A percentile compares a stretch with the other conserved stretches of the same genome.
Evolutionary conservation across 306 rosid genomes (phyloP).

Genomic region (Urtica urens): DNA sequence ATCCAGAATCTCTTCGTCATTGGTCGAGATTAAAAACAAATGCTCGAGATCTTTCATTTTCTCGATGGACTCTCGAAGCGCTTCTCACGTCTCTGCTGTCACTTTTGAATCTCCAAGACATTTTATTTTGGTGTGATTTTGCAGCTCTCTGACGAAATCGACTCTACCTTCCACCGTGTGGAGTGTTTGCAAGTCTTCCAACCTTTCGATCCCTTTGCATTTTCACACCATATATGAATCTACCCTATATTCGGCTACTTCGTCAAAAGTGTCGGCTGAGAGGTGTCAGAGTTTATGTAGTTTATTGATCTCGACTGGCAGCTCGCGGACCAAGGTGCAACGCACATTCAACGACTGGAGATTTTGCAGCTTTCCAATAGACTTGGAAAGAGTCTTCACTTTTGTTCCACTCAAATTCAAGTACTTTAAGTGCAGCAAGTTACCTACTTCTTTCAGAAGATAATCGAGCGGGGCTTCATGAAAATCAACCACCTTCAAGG

Average conservation of each 20-base stretch:
- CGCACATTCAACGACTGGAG: constrained; percentile 2
- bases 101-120: background rate
- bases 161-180: background rate
- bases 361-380: background rate
- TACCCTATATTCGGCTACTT: background rate
- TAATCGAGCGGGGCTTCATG: background rate
- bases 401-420: constrained; percentile 1
- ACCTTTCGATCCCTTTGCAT: background rate
- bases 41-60: constrained; percentile 16
- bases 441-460: constrained; percentile 8
- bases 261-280: background rate
- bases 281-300: background rate
- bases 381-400: constrained; percentile 3
- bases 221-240: background rate
- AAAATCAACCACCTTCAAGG: constrained; percentile 11
- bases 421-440: constrained; percentile 10
- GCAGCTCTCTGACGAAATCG: background rate
- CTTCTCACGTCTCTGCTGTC: background rate
- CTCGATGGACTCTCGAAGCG: constrained; percentile 2
- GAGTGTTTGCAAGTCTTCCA: background rate
- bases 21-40: constrained; percentile 1
- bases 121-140: background rate
- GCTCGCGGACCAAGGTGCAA: background rate
- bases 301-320: background rate
- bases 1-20: constrained; percentile 13